phyloP scores from a whole-genome alignment of 2,329 filamentous ascomycete genomes.

The Myriosclerotinia duriaeana region DNA sequence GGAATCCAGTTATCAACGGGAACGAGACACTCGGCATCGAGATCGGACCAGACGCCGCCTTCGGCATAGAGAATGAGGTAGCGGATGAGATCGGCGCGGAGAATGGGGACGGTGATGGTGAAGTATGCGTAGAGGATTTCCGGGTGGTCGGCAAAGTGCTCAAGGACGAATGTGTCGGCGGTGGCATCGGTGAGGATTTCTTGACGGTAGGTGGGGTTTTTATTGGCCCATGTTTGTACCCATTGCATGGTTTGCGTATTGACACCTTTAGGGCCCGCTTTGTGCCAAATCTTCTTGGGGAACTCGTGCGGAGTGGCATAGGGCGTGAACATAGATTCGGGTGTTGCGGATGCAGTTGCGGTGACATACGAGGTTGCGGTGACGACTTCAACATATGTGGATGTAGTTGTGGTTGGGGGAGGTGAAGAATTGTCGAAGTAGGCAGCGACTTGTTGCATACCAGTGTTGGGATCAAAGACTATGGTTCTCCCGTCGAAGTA shows the following conservation, averaged over 20 bases:
- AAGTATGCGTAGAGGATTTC: neutral
- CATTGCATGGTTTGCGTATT: neutral
- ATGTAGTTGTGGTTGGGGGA: neutral
- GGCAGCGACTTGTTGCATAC: neutral
- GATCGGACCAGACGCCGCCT: neutral
- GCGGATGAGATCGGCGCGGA: neutral
- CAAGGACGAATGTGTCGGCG: neutral
- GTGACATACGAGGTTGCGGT: neutral
- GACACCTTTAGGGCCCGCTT: neutral
- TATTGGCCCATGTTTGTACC: neutral
- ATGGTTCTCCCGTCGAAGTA: neutral
- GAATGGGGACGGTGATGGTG: neutral
- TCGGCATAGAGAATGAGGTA: neutral
- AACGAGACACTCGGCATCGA: neutral
- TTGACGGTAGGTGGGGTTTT: neutral
- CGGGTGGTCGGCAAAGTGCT: neutral
- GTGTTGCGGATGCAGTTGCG: neutral
- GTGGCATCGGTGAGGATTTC: neutral
- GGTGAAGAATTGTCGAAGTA: neutral
- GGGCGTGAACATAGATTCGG: neutral
- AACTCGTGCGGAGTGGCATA: neutral
- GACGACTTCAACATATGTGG: neutral
- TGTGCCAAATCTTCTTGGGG: slow-evolving; percentile 2
- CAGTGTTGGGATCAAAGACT: neutral
- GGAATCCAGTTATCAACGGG: neutral